Base-by-base conservation (phyloP, 352 stramenopile genomes). In the Phytopythium chamaehyphon region DNA sequence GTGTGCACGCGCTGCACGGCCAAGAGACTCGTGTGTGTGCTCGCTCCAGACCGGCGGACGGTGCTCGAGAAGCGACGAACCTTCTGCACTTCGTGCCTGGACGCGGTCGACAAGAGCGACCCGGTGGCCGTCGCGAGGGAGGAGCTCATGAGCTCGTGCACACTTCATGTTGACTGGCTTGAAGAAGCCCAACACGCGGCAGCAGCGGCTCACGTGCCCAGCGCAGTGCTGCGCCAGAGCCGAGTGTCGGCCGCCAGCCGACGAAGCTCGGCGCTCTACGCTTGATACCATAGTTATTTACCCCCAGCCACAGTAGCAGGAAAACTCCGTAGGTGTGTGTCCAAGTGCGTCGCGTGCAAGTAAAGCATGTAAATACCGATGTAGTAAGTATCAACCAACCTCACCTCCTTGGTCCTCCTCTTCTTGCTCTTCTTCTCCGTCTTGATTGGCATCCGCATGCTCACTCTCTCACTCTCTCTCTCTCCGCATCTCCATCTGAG, bases 21-120 rank as follows among this genome's bases (percentile, higher is more conserved):
- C 3, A 69, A 62, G 43, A 54, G 59, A 12, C 55, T 70, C 51
- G 66, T 76, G 26, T 76, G 62, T 42, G 48, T 76, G 24, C 23
- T 72, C 46, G 62, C 62, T 24, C 62, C 62, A 33, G 62, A 72
- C 40, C 54, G 72, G n/a, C 59, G 59, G 24, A 64, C 62, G 22
- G 56, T 76, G 19, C 43, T 76, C 12, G 62, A 61, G 26, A 70
- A 72, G 43, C 71, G 71, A 28, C 48, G 62, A 21, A 58, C 43
- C 12, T 72, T 76, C 36, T 76, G 66, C 56, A 51, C 51, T 10
- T 51, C 48, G 14, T 76, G 66, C 36, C 55, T 76, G 16, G 24
- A 43, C 46, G 59, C 66, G 33, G 62, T 66, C 36, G 55, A 62
- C 44, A 64, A 69, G 22, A 61, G 24, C 19, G 62, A 76, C 19